Conservation (phyloP, 2,329 filamentous ascomycete species). For the Aspergillus aculeatinus region DNA sequence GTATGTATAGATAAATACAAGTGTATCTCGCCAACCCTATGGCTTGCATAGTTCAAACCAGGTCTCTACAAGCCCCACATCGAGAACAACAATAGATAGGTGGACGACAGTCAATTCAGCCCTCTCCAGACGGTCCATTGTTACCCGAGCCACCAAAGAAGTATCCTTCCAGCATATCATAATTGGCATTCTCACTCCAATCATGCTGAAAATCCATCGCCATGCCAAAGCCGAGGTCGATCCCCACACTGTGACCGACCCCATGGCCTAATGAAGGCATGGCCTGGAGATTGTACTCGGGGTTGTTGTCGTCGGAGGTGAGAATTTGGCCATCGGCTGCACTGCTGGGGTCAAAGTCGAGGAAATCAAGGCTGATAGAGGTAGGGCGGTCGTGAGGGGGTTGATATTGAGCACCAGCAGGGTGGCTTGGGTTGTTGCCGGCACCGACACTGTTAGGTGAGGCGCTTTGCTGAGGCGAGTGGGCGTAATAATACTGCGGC, state of each 20-base stretch:
- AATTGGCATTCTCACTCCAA: slow-evolving; percentile 48
- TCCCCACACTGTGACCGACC: slow-evolving; percentile 40
- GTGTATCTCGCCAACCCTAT: too few relatives aligned
- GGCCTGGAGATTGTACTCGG: slow-evolving; percentile 29
- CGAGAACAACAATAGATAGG: too few relatives aligned
- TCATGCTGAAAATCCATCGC: slow-evolving; percentile 49
- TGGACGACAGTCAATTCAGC: background rate
- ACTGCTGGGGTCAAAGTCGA: slow-evolving; percentile 50
- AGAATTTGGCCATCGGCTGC: slow-evolving; percentile 24
- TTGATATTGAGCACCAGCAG: slow-evolving; percentile 17
- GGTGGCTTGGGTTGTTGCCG: slow-evolving; percentile 21
- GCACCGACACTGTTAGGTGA: slow-evolving; percentile 30
- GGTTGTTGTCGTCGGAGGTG: slow-evolving; percentile 28
- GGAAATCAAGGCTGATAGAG: slow-evolving; percentile 54
- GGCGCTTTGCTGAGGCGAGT: slow-evolving; percentile 35
- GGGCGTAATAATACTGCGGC: slow-evolving; percentile 35
- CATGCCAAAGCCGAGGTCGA: slow-evolving; percentile 48
- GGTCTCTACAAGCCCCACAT: background rate
- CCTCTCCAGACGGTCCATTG: slow-evolving; percentile 26
- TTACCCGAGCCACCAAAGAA: slow-evolving; percentile 52
- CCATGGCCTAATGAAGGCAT: slow-evolving; percentile 33
- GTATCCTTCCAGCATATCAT: slow-evolving; percentile 56
- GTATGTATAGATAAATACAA: too few relatives aligned
- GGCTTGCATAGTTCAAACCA: too few relatives aligned
- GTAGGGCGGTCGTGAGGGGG: slow-evolving; percentile 19